Evolutionary conservation across 2,329 filamentous ascomycete genomes (phyloP).

Genomic region (Chlorencoelia australis): DNA sequence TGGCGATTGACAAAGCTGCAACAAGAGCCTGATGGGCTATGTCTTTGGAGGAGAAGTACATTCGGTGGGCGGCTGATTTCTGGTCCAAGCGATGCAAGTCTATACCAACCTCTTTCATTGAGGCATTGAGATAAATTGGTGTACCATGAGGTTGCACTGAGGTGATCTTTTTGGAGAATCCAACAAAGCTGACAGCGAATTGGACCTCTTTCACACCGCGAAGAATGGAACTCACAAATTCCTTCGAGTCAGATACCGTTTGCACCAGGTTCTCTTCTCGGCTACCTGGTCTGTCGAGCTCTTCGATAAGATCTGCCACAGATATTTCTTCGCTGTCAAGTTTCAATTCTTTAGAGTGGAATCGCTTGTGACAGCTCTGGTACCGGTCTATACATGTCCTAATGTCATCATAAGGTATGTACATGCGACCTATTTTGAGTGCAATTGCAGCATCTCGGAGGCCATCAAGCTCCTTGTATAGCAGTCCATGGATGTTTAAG

Average conservation of each 20-base stretch:
- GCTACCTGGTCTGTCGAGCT: slow-evolving; percentile 54
- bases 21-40: slow-evolving; percentile 90
- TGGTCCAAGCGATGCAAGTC: slow-evolving; percentile 87
- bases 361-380: slow-evolving; percentile 33
- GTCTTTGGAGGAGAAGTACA: slow-evolving; percentile 93
- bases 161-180: slow-evolving; percentile 70
- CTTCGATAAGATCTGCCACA: slow-evolving; percentile 63
- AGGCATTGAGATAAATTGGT: slow-evolving; percentile 74
- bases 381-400: slow-evolving; percentile 49
- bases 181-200: slow-evolving; percentile 84
- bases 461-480: slow-evolving; percentile 78
- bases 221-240: slow-evolving; percentile 82
- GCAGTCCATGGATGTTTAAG: slow-evolving; percentile 81
- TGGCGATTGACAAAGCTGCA: slow-evolving; percentile 82
- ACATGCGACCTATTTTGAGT: slow-evolving; percentile 81
- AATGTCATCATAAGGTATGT: slow-evolving; percentile 84
- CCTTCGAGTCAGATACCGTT: slow-evolving; percentile 82
- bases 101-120: slow-evolving; percentile 93
- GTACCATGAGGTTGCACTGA: slow-evolving; percentile 54
- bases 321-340: slow-evolving; percentile 49
- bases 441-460: slow-evolving; percentile 83
- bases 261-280: slow-evolving; percentile 58
- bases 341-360: slow-evolving; percentile 17
- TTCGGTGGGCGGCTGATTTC: slow-evolving; percentile 87
- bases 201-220: slow-evolving; percentile 94